phyloP scores from a whole-genome alignment of 2,329 filamentous ascomycete species.

The Calonectria crousiana region DNA sequence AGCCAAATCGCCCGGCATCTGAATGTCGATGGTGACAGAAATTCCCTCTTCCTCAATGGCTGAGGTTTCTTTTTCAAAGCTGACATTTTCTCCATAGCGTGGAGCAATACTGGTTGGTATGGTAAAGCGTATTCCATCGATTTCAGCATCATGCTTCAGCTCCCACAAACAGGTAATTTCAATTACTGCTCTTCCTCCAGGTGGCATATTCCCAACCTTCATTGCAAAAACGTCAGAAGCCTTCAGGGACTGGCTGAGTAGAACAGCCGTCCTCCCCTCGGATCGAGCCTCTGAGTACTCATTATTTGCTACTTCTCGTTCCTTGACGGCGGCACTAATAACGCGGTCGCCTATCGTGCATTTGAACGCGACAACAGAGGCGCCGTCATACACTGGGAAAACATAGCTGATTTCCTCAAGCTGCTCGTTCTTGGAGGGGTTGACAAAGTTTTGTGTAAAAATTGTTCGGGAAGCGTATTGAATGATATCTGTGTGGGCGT shows the following conservation, averaged over 20 bases:
- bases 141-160: slow-evolving; percentile 77
- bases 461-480: slow-evolving; percentile 62
- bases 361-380: slow-evolving; percentile 75
- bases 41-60: slow-evolving; percentile 29
- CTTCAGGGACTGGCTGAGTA: slow-evolving; percentile 71
- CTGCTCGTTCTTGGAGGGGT: slow-evolving; percentile 55
- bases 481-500: slow-evolving; percentile 70
- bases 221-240: slow-evolving; percentile 77
- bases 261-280: slow-evolving; percentile 70
- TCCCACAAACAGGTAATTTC: slow-evolving; percentile 77
- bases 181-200: slow-evolving; percentile 67
- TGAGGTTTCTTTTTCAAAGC: neutral
- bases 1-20: slow-evolving; percentile 64
- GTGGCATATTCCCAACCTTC: slow-evolving; percentile 75
- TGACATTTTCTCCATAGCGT: slow-evolving; percentile 64
- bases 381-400: slow-evolving; percentile 80
- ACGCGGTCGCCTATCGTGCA: slow-evolving; percentile 72
- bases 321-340: slow-evolving; percentile 75
- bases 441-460: slow-evolving; percentile 71
- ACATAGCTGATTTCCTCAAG: slow-evolving; percentile 69
- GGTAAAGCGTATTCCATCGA: slow-evolving; percentile 76
- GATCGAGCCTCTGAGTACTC: slow-evolving; percentile 70
- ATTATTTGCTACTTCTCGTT: slow-evolving; percentile 70
- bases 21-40: slow-evolving; percentile 49
- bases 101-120: slow-evolving; percentile 76